Percentiles rank a stretch among this genome's conserved stretches.
Conservation (phyloP, 148 eudicot genomes). For the Rhododendron simsii region DNA sequence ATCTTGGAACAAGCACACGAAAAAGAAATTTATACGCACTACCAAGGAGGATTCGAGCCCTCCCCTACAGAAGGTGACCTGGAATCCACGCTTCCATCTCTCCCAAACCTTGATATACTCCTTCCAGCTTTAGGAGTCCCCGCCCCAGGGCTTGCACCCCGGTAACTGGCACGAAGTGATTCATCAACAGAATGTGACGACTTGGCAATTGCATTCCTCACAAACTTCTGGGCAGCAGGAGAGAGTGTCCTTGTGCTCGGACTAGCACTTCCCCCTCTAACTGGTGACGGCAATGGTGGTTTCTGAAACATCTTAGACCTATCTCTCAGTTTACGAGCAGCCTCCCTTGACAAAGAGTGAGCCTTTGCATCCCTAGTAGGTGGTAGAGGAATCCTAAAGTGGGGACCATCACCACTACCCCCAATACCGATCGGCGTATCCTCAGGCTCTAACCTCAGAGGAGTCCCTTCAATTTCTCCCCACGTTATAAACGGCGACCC, state of each 20-base stretch:
- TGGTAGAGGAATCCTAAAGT: constrained; percentile 74
- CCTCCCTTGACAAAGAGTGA: constrained; percentile 83
- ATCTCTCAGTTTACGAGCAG: constrained; percentile 80
- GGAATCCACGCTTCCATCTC: constrained; percentile 45
- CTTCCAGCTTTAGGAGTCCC: constrained; percentile 74
- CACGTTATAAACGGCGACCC: constrained; percentile 88
- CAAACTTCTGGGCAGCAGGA: constrained; percentile 89
- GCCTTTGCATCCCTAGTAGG: constrained; percentile 88
- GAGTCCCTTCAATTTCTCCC: constrained; percentile 99
- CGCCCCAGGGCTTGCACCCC: constrained; percentile 74
- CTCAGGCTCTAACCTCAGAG: constrained; percentile 80
- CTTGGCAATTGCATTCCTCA: constrained; percentile 86
- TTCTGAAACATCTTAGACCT: constrained; percentile 75
- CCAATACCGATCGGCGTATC: constrained; percentile 94
- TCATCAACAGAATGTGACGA: constrained; percentile 66
- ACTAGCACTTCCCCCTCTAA: constrained; percentile 87
- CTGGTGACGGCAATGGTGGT: constrained; percentile 79
- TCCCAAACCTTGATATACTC: constrained; percentile 74
- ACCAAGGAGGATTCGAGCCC: constrained; percentile 79
- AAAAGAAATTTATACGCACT: constrained; percentile 9
- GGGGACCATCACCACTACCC: constrained; percentile 84
- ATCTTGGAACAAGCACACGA: background rate
- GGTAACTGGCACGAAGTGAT: constrained; percentile 91
- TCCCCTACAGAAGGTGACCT: constrained; percentile 80
- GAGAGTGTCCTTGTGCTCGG: constrained; percentile 67